These are phyloP conservation scores for Handroanthus guayacan DNA, from an alignment of 257 asterid genomes.

Conservation along the genomic window DNA sequence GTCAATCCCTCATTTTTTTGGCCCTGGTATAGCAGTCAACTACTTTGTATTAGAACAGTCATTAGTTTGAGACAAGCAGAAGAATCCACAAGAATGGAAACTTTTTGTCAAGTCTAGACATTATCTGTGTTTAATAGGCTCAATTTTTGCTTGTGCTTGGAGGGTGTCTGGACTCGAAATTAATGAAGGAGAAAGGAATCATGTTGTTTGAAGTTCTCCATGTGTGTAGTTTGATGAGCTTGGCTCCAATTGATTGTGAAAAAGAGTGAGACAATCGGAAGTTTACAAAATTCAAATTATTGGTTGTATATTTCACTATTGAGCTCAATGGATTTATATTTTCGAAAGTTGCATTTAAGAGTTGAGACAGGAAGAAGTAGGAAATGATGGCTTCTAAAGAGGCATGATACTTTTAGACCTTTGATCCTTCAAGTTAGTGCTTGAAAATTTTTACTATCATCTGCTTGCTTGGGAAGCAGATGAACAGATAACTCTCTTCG, in stretches of 20 bases:
- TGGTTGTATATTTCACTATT: neutral
- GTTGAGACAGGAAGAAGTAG: neutral
- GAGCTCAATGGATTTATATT: neutral
- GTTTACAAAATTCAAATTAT: neutral
- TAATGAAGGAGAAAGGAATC: neutral
- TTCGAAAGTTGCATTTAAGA: neutral
- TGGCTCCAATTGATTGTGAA: neutral
- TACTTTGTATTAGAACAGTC: neutral
- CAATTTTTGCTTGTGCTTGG: neutral
- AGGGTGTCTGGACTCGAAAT: neutral
- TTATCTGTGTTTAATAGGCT: neutral
- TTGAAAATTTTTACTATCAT: slow-evolving; percentile 11
- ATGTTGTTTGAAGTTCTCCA: neutral
- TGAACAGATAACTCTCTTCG: neutral
- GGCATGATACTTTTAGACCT: slow-evolving; percentile 1
- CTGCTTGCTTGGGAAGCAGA: slow-evolving; percentile 1
- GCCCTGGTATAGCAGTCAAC: neutral
- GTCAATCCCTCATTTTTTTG: neutral
- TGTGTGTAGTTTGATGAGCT: neutral
- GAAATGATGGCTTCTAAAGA: slow-evolving; percentile 4
- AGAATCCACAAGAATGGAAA: neutral
- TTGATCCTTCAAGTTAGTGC: slow-evolving; percentile 10
- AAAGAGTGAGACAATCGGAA: neutral
- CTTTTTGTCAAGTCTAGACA: neutral
- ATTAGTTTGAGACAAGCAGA: neutral